Evolutionary conservation across 1,284 basidiomycete genomes (phyloP).

Genomic region (Vanrija sp.): DNA sequence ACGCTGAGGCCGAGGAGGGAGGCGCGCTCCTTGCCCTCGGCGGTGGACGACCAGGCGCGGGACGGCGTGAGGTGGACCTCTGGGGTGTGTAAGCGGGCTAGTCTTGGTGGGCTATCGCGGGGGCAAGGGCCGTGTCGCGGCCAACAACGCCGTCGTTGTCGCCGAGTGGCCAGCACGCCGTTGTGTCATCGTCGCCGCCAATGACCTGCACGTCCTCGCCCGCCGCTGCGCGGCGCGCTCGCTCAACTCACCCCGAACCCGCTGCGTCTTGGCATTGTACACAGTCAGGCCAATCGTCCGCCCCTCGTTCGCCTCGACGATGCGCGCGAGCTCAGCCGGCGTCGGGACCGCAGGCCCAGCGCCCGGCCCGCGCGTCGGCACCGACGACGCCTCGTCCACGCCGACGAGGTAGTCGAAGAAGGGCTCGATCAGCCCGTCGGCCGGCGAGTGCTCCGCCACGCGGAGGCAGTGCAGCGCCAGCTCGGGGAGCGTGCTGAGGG

Average conservation of each 20-base stretch:
- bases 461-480: slow-evolving; percentile 77
- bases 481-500: slow-evolving; percentile 40
- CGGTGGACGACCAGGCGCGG: slow-evolving; percentile 60
- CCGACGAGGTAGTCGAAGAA: slow-evolving; percentile 97
- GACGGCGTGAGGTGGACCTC: slow-evolving; percentile 83
- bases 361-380: not conserved
- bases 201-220: too few species aligned
- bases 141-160: too few species aligned
- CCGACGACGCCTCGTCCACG: slow-evolving; percentile 59
- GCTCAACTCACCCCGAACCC: slow-evolving; percentile 66
- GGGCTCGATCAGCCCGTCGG: slow-evolving; percentile 82
- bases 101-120: not conserved
- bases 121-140: too few species aligned
- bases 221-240: too few species aligned
- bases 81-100: slow-evolving; percentile 39
- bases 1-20: slow-evolving; percentile 88
- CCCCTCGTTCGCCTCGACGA: slow-evolving; percentile 86
- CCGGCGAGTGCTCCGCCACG: slow-evolving; percentile 80
- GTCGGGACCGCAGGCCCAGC: slow-evolving; percentile 54
- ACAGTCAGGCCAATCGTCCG: slow-evolving; percentile 70
- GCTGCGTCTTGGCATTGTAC: slow-evolving; percentile 84
- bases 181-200: too few species aligned
- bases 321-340: slow-evolving; percentile 67
- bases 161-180: too few species aligned
- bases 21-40: slow-evolving; percentile 53